Percentiles rank a stretch among this genome's conserved stretches.
phyloP scores from a whole-genome alignment of 2,329 filamentous ascomycete genomes.

The Trichoderma endophyticum region DNA sequence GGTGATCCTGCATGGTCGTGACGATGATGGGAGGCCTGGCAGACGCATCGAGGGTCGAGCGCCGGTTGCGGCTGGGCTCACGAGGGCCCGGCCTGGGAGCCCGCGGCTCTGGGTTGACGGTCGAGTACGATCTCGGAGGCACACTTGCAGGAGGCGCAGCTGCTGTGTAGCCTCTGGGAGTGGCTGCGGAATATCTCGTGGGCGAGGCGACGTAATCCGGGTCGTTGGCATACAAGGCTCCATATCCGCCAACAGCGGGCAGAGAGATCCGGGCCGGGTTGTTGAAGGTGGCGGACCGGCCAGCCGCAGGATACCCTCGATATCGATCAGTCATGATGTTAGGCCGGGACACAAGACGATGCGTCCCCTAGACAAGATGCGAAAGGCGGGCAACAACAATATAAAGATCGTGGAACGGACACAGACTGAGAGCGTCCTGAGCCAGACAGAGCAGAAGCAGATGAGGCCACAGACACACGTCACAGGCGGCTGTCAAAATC shows the following conservation, averaged over 20 bases:
- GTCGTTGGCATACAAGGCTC: constrained; percentile 49
- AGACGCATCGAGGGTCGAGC: constrained; percentile 50
- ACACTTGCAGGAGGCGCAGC: constrained; percentile 34
- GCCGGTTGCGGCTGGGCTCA: constrained; percentile 48
- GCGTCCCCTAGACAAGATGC: background rate
- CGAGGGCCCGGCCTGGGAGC: constrained; percentile 46
- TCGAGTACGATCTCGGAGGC: constrained; percentile 51
- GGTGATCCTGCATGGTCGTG: constrained; percentile 49
- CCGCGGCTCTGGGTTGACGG: constrained; percentile 50
- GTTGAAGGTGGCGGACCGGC: constrained; percentile 44
- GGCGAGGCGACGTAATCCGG: constrained; percentile 50
- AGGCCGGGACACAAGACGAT: background rate
- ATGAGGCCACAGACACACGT: background rate
- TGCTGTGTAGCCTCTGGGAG: constrained; percentile 34
- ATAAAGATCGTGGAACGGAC: background rate
- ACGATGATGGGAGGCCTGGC: constrained; percentile 54
- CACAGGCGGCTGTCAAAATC: background rate
- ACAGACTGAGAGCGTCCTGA: background rate
- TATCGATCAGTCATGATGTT: constrained; percentile 49
- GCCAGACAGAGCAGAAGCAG: background rate
- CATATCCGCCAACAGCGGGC: constrained; percentile 50
- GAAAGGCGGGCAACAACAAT: background rate
- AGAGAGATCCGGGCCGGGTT: constrained; percentile 53
- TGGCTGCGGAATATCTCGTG: constrained; percentile 30
- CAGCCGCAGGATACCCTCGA: constrained; percentile 38